Base-by-base conservation (phyloP, 352 stramenopile species). In the Globisporangium parvum region DNA sequence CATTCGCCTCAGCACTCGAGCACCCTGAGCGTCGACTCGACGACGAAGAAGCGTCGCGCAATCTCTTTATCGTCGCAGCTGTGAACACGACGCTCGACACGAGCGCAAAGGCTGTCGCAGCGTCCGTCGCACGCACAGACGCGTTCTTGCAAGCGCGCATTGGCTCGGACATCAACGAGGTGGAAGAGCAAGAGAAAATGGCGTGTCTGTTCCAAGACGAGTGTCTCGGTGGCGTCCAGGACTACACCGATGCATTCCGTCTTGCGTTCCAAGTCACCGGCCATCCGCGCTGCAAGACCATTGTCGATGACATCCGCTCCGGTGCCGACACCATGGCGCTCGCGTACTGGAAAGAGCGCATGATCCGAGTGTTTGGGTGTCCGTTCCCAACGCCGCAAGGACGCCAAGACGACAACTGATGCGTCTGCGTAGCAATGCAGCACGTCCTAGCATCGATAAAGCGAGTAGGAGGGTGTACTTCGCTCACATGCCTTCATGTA, bases 171-270 rank as follows among this genome's bases (percentile, higher is more conserved):
- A 53, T 52, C 14, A 42, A 64, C 24, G 6, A 46, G 0, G 33
- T 42, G 3, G 44, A 55, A 2, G 59, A 77, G 57, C 54, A 71
- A 18, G 65, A 80, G 56, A 72, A 66, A 51, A 77, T 80, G 71
- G 40, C 71, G 40, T 80, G 71, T 45, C 45, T 76, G 42, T 77
- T 72, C 40, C 64, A 76, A 47, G 62, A 78, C 52, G 47, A 68
- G 56, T 77, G 67, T 35, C 64, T 60, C 21, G 69, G 69, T 26
- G 69, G 71, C 9, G 57, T 69, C 14, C 39, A 28, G 23, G 72
- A 81, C 55, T 81, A 77, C 67, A 67, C 53, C 0, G 63, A 71
- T 1, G 55, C 56, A 14, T 81, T 81, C 64, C 74, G 74, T 46
- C 41, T 56, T 17, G 52, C 54, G 3, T 81, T 81, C 42, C 39